These are phyloP conservation scores for Solanum aculeatissimum DNA, from an alignment of 305 asterid species.

Conservation along the genomic window DNA sequence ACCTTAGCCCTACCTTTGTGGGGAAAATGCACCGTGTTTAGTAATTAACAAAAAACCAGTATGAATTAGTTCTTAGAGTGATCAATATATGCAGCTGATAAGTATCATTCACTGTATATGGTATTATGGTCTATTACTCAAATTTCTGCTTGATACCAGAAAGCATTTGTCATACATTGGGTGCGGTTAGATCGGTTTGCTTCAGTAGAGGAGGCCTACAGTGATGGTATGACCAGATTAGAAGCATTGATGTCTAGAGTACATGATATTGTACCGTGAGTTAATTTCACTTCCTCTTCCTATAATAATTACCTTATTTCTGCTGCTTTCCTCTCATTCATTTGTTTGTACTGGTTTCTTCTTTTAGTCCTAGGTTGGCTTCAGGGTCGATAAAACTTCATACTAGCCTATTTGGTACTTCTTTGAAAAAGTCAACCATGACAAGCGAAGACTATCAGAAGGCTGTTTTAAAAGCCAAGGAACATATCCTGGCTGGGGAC, in stretches of 20 bases:
- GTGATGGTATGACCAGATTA: conserved; percentile 60
- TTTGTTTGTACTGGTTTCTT: conserved; percentile 11
- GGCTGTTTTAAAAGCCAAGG: conserved; percentile 76
- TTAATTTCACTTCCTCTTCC: conserved; percentile 3
- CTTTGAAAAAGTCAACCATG: conserved; percentile 64
- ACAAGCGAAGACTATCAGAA: conserved; percentile 57
- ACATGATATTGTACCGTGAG: conserved; percentile 72
- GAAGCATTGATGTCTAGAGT: conserved; percentile 72
- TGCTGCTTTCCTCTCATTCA: not conserved
- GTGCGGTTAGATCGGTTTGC: conserved; percentile 73
- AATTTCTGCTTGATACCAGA: conserved; percentile 35
- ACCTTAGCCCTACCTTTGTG: not conserved
- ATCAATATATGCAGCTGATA: not conserved
- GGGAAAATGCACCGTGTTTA: not conserved
- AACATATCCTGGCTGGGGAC: conserved; percentile 89
- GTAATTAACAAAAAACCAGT: not conserved
- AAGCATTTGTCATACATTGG: conserved; percentile 92
- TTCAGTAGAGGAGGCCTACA: conserved; percentile 74
- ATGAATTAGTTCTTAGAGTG: not conserved
- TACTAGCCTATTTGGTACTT: conserved; percentile 66
- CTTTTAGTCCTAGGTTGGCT: conserved; percentile 64
- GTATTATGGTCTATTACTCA: not conserved
- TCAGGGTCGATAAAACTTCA: conserved; percentile 66
- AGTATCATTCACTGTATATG: not conserved
- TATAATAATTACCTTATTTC: not conserved